Base-by-base conservation (phyloP, 208 protist species). In the Zelonia costaricensis region DNA sequence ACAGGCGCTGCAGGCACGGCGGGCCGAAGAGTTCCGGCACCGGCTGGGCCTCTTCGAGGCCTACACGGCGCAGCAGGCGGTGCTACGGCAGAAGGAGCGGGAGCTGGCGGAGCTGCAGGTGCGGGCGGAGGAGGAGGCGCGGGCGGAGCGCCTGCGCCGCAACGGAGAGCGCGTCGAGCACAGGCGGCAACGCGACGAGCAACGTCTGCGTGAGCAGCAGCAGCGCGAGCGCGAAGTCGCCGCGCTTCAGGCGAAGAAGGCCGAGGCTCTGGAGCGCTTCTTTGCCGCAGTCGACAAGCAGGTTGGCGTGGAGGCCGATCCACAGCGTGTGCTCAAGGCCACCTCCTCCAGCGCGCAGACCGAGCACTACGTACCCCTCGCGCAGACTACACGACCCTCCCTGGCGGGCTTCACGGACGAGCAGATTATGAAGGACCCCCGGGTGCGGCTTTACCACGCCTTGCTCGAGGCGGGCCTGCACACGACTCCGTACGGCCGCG, bases 341-440 rank as follows among this genome's bases (percentile, higher is more conserved):
- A 95, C 89, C 5, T 74, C 66, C 15, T 80, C 88, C 5, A 91
- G 84, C 43, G 70, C 73, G 30, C 78, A 88, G 47, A 76, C 53
- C 43, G 67, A 67, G 30, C 40, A 44, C 5, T 84, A 76, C 60
- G 56, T 62, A 35, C 73, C 82, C 1, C 76, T 85, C n/a, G 69
- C 71, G 1, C 63, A 91, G 47, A 58, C 67, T 1, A 49, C 69
- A 3, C 51, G 51, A 9, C 53, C 65, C 31, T 61, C 45, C 25
- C 45, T 67, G 39, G n/a, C 78, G 1, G 89, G 89, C 9, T 95
- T 86, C 48, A 82, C 83, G 0, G 78, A 84, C 25, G 82, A 92
- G 15, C 68, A 91, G 55, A 68, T 95, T 20, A 89, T 91, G 82
- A 79, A 70, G 22, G 89, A 95, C 40, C 89, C 86, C 12, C 80